These are phyloP conservation scores for Pythium angustatum DNA, from an alignment of 352 stramenopile genomes.

Conservation along the genomic window DNA sequence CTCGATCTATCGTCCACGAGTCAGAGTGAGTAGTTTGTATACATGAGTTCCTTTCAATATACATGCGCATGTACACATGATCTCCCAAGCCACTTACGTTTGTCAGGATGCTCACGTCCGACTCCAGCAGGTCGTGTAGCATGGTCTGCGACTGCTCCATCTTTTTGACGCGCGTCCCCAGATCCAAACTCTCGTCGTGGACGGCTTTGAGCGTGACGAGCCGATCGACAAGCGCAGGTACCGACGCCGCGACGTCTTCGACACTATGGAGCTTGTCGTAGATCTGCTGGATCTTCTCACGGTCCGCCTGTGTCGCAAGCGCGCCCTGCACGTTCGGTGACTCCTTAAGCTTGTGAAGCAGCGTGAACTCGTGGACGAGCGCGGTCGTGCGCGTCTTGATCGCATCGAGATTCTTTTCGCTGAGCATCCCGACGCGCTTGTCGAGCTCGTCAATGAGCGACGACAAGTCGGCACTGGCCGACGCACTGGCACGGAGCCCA, in stretches of 20 bases:
- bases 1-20: conserved; percentile 84
- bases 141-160: conserved; percentile 63
- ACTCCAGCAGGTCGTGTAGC: conserved; percentile 59
- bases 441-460: conserved; percentile 62
- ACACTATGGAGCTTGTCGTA: conserved; percentile 68
- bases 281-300: conserved; percentile 69
- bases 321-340: conserved; percentile 55
- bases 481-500: conserved; percentile 30
- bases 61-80: background rate
- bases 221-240: conserved; percentile 72
- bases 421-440: conserved; percentile 67
- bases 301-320: conserved; percentile 59
- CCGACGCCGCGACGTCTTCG: conserved; percentile 52
- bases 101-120: conserved; percentile 57
- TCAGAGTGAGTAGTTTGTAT: background rate
- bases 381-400: conserved; percentile 77
- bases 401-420: conserved; percentile 74
- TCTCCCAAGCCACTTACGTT: conserved; percentile 51
- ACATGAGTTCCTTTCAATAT: background rate
- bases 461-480: conserved; percentile 37
- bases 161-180: conserved; percentile 51
- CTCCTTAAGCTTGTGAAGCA: conserved; percentile 82
- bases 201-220: conserved; percentile 68
- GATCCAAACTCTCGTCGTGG: conserved; percentile 65
- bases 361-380: conserved; percentile 74